phyloP scores from a whole-genome alignment of 2,329 filamentous ascomycete species.

The Aspergillus hiratsukae region DNA sequence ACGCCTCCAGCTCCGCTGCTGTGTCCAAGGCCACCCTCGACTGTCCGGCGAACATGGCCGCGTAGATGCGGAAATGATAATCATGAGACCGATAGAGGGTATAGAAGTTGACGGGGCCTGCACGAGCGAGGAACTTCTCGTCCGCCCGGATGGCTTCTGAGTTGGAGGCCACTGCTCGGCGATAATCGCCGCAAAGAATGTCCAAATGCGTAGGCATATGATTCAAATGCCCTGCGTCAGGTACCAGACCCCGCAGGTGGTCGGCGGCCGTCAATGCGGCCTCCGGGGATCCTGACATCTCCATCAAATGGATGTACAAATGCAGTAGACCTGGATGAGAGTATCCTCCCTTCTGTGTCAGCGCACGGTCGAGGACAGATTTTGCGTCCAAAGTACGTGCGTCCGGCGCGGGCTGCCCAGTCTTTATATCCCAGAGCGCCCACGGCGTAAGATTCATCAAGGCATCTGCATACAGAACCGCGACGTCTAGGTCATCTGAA shows the following conservation, averaged over 20 bases:
- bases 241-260: constrained; percentile 58
- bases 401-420: constrained; percentile 51
- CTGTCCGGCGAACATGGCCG: constrained; percentile 71
- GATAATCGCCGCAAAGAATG: constrained; percentile 67
- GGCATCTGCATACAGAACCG: constrained; percentile 59
- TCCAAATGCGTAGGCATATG: constrained; percentile 79
- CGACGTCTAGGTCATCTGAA: constrained; percentile 58
- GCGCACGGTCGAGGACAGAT: constrained; percentile 53
- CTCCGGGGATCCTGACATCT: constrained; percentile 68
- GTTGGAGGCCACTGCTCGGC: constrained; percentile 63
- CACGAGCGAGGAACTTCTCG: constrained; percentile 57
- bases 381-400: constrained; percentile 58
- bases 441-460: constrained; percentile 64
- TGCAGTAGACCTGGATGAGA: constrained; percentile 68
- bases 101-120: constrained; percentile 66
- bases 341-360: constrained; percentile 47
- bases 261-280: constrained; percentile 58
- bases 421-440: constrained; percentile 60
- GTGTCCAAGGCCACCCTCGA: constrained; percentile 60
- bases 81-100: constrained; percentile 71
- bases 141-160: constrained; percentile 63
- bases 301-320: constrained; percentile 72
- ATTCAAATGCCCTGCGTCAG: constrained; percentile 65
- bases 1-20: constrained; percentile 54
- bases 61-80: constrained; percentile 71